Base-by-base conservation (phyloP, 2,329 filamentous ascomycete species). In the Verticillium tricorpus region DNA sequence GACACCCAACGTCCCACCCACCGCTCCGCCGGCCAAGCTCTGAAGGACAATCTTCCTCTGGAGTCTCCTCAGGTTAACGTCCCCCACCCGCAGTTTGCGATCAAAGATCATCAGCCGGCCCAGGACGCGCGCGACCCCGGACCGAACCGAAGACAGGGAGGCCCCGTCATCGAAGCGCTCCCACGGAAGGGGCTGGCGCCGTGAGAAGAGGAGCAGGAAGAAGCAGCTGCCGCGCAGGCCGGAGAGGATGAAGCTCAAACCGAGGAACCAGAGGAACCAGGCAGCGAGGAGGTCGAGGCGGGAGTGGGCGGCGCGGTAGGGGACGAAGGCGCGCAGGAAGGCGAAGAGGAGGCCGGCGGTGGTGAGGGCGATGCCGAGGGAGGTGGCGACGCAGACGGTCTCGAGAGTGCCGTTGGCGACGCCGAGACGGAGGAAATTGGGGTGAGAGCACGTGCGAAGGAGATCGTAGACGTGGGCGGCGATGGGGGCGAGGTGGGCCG, bases 351-450 rank as follows among this genome's bases (percentile, higher is more conserved):
- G 75, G 11, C 78, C 79, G 25, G 68, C 70, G 12, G 73, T 3
- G 5, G 77, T 77, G 28, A 77, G 71, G n/a, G 70, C 69, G 35
- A 80, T 76, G 7, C 79, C 79, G 8, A 80, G 69, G 1, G 72
- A 67, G 1, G 78, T 81, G 1, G 78, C 78, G 34, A 79, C 74
- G 70, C 79, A 82, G 12, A 81, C 66, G 2, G 80, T 81, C 69
- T 81, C 79, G 59, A 80, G 78, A 2, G 79, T 81, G 40, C 80
- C 80, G 67, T 81, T 84, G 67, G 77, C 81, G 37, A 84, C 78
- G 63, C 82, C 83, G 7, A 86, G 74, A 45, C 82, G 79, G 56
- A 84, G 73, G 65, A 86, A 81, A 69, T 80, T 78, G 60, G 80
- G 74, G 67, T 81, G 74, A 22, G 79, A 82, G 72, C 80, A 81